Evolutionary conservation across 2,329 filamentous ascomycete genomes (phyloP).

Genomic region (Fusarium clavum): DNA sequence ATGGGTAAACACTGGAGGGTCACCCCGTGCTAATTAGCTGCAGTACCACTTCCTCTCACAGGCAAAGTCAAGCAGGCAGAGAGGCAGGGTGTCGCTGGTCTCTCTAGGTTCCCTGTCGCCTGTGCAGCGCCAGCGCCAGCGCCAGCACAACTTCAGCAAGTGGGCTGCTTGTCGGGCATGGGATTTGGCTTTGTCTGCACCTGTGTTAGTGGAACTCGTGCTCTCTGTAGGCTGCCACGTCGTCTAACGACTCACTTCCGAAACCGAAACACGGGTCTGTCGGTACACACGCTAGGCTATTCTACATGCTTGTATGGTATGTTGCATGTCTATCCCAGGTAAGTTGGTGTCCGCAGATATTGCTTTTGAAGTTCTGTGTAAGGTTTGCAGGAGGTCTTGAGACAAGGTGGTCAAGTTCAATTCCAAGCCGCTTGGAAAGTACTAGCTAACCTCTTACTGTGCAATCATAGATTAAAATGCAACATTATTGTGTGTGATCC

Average conservation of each 20-base stretch:
- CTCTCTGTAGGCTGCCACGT: conserved; percentile 40
- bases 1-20: conserved; percentile 16
- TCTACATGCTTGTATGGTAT: conserved; percentile 2
- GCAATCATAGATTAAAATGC: background rate
- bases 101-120: conserved; percentile 2
- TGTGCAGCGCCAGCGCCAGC: conserved; percentile 19
- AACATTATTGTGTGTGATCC: background rate
- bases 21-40: conserved; percentile 12
- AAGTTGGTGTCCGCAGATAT: background rate
- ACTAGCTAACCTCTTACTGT: background rate
- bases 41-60: background rate
- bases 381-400: conserved; percentile 1
- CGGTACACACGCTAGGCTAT: conserved; percentile 9
- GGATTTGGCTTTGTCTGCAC: conserved; percentile 14
- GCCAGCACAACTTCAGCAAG: conserved; percentile 17
- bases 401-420: conserved; percentile 9
- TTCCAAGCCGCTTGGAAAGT: background rate
- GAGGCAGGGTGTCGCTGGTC: background rate
- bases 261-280: conserved; percentile 31
- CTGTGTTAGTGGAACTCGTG: conserved; percentile 22
- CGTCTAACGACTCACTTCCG: conserved; percentile 31
- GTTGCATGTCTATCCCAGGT: conserved; percentile 1
- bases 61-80: conserved; percentile 6
- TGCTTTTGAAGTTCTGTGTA: background rate
- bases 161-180: conserved; percentile 15